Conservation (phyloP, 805 yeast species). For the Teunomyces panamensis region DNA sequence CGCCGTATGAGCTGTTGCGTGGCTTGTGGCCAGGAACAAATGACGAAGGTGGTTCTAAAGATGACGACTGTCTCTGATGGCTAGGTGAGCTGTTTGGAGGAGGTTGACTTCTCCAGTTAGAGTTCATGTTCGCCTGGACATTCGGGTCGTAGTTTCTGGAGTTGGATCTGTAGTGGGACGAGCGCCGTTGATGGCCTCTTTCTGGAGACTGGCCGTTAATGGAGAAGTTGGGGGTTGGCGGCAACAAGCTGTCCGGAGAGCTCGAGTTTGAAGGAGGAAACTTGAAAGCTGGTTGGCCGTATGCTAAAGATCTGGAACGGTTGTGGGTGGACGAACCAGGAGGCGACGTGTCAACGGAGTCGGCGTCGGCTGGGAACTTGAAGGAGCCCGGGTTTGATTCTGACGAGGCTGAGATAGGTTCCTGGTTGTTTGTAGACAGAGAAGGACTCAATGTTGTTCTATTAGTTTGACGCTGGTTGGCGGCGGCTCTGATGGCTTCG, state of each 20-base stretch:
- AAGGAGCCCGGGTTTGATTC: constrained; percentile 34
- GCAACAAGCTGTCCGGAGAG: constrained; percentile 31
- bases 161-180: constrained; percentile 38
- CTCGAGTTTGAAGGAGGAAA: constrained; percentile 48
- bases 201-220: constrained; percentile 37
- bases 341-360: constrained; percentile 7
- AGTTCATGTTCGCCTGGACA: constrained; percentile 39
- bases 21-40: constrained; percentile 81
- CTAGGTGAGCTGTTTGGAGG: constrained; percentile 22
- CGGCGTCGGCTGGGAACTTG: constrained; percentile 52
- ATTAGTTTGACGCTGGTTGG: constrained; percentile 63
- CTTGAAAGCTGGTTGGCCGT: constrained; percentile 50
- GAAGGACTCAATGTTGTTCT: constrained; percentile 33
- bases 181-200: constrained; percentile 34
- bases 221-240: constrained; percentile 54
- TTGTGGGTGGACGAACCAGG: constrained; percentile 20
- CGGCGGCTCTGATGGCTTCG: constrained; percentile 97
- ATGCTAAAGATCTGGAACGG: constrained; percentile 40
- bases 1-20: constrained; percentile 62
- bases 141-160: constrained; percentile 39
- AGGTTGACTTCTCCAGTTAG: constrained; percentile 67
- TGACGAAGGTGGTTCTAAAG: constrained; percentile 35
- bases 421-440: constrained; percentile 14
- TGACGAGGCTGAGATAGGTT: constrained; percentile 9
- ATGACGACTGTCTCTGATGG: constrained; percentile 24